Conservation (phyloP, 495 filamentous ascomycete genomes). For the Xylaria nigripes region DNA sequence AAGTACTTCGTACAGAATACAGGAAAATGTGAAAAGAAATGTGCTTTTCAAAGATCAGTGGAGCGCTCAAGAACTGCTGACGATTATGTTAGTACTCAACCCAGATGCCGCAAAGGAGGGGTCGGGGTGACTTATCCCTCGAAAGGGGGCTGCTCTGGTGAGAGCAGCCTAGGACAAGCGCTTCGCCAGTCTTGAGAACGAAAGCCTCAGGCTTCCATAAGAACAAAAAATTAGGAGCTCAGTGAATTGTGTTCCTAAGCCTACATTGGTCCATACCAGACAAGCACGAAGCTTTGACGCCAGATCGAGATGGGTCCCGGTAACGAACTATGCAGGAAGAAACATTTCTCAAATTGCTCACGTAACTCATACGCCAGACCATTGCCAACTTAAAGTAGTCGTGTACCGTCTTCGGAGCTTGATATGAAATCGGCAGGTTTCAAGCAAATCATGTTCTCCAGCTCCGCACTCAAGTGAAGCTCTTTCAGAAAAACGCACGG, state of each 20-base stretch:
- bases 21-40: not conserved
- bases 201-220: slow-evolving; percentile 26
- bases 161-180: slow-evolving; percentile 42
- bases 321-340: slow-evolving; percentile 1
- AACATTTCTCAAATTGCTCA: slow-evolving; percentile 10
- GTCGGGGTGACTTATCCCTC: slow-evolving; percentile 52
- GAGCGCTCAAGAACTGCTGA: slow-evolving; percentile 12
- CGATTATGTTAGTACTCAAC: slow-evolving; percentile 25
- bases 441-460: slow-evolving; percentile 24
- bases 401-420: slow-evolving; percentile 33
- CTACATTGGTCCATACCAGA: slow-evolving; percentile 41
- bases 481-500: slow-evolving; percentile 66
- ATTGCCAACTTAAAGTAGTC: slow-evolving; percentile 12
- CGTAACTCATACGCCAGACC: slow-evolving; percentile 1
- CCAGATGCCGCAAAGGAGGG: slow-evolving; percentile 10
- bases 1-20: too few species aligned
- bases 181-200: slow-evolving; percentile 31
- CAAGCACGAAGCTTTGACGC: slow-evolving; percentile 94
- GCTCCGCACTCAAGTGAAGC: slow-evolving; percentile 31
- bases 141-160: slow-evolving; percentile 48
- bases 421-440: slow-evolving; percentile 32
- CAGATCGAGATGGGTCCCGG: slow-evolving; percentile 90
- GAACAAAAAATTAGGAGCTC: slow-evolving; percentile 22
- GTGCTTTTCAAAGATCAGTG: slow-evolving; percentile 6
- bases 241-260: slow-evolving; percentile 9